phyloP scores from a whole-genome alignment of 176 grass and related monocot species.

The Paspalum notatum region DNA sequence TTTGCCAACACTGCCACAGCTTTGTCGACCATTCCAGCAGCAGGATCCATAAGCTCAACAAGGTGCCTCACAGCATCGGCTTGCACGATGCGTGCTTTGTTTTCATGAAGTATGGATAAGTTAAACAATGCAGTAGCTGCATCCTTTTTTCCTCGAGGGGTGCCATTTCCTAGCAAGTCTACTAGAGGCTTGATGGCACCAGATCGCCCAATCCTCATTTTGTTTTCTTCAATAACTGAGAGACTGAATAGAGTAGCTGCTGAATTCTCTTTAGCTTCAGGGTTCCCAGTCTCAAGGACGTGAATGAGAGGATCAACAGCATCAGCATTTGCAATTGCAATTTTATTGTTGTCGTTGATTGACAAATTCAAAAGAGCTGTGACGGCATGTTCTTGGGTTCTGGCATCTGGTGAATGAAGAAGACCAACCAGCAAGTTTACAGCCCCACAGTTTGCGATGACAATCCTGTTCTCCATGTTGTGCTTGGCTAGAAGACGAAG shows the following conservation, averaged over 20 bases:
- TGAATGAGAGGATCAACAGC: constrained; percentile 90
- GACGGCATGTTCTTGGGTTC: constrained; percentile 88
- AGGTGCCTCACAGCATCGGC: constrained; percentile 77
- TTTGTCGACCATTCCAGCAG: constrained; percentile 98
- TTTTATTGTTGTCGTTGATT: constrained; percentile 98
- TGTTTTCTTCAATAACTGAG: constrained; percentile 94
- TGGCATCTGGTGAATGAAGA: constrained; percentile 67
- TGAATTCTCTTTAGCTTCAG: constrained; percentile 95
- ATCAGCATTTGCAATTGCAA: constrained; percentile 77
- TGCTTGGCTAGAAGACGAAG: constrained; percentile 86
- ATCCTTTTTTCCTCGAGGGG: constrained; percentile 94
- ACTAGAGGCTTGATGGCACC: constrained; percentile 78
- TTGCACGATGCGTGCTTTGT: constrained; percentile 83
- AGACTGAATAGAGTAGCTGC: constrained; percentile 96
- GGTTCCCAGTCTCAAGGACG: constrained; percentile 79
- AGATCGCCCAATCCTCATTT: constrained; percentile 82
- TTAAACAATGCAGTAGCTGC: constrained; percentile 94
- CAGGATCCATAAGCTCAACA: constrained; percentile 96
- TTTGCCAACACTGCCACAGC: constrained; percentile 94
- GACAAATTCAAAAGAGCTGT: constrained; percentile 91
- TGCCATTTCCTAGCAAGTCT: constrained; percentile 79
- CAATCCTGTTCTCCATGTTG: constrained; percentile 96
- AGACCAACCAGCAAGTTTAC: constrained; percentile 73
- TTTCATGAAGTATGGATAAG: constrained; percentile 92
- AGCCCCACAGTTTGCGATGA: constrained; percentile 81